phyloP scores from a whole-genome alignment of 306 rosid species.

The Trichosanthes cucumerina region DNA sequence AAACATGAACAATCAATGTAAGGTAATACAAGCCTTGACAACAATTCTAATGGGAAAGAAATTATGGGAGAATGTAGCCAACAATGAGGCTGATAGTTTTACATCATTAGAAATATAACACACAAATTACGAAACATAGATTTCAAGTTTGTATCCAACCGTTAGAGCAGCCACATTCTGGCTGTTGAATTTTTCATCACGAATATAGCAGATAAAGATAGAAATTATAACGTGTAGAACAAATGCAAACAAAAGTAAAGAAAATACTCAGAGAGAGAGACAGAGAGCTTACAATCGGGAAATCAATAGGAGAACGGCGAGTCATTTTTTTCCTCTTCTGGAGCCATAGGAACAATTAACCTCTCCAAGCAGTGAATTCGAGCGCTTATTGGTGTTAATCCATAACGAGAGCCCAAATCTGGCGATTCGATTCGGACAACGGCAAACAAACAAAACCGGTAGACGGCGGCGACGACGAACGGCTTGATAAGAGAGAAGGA shows the following conservation, averaged over 20 bases:
- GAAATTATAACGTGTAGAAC: neutral
- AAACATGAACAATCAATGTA: neutral
- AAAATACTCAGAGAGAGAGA: neutral
- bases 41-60: neutral
- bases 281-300: constrained; percentile 39
- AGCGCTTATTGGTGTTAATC: neutral
- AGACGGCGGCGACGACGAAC: constrained; percentile 8
- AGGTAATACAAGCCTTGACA: neutral
- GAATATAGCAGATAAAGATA: neutral
- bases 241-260: neutral
- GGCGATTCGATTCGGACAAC: neutral
- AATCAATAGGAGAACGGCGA: constrained; percentile 69
- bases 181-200: neutral
- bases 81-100: no score
- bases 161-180: neutral
- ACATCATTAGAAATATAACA: no score
- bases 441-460: neutral
- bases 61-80: no score
- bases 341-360: constrained; percentile 60
- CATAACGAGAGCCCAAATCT: constrained; percentile 8
- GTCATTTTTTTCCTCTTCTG: constrained; percentile 53
- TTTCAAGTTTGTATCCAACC: neutral
- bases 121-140: no score
- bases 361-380: constrained; percentile 5
- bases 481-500: constrained; percentile 2